Evolutionary conservation across 2,329 filamentous ascomycete species (phyloP), one percentile per base, ranked within the genome.

Genomic region (Teratosphaeriaceae sp.): DNA sequence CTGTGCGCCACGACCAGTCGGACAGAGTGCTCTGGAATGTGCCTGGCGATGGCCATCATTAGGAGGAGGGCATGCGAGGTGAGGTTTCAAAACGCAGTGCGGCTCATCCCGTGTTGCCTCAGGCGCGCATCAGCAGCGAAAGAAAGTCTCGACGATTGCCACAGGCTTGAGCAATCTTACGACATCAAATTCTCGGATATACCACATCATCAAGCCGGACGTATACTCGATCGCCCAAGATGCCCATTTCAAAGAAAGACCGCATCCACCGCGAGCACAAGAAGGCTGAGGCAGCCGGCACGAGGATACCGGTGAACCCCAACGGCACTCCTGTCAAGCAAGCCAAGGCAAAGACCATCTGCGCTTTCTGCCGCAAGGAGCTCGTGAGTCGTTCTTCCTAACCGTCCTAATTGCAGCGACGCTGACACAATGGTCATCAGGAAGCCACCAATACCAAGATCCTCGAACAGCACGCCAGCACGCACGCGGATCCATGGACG

Each of bases 221-320:
- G n/a, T n/a, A n/a, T n/a, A n/a, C 24, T 7, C 2, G n/a, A 40
- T 27, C 5, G 11, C 5, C 38, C 42, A 62, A 20, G 8, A 72
- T 72, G 70, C 69, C 70, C 45, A 70, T 73, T 54, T 67, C 67
- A 43, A 73, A 73, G 63, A 73, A 73, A 58, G 67, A 67, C 53
- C 56, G 76, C 68, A 65, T 74, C 52, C 64, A 68, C 52, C 71
- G 71, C 57, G 74, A 78, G 61, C 74, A 78, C 63, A 73, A 76
- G 56, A 73, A 70, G 50, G 74, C 70, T 31, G 74, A 78, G 3
- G 69, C 68, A 21, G 74, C 72, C 22, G 74, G 74, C 46, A 78
- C 74, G 42, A 69, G 47, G 40, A 19, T 52, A 8, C 22, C 22
- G 3, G 37, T 39, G 3, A 39, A 39, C 37, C 37, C 37, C 27